A percentile compares a stretch with the other conserved stretches of the same genome.
Evolutionary conservation across 148 eudicot genomes (phyloP).

Genomic region (Rhododendron ovatum): DNA sequence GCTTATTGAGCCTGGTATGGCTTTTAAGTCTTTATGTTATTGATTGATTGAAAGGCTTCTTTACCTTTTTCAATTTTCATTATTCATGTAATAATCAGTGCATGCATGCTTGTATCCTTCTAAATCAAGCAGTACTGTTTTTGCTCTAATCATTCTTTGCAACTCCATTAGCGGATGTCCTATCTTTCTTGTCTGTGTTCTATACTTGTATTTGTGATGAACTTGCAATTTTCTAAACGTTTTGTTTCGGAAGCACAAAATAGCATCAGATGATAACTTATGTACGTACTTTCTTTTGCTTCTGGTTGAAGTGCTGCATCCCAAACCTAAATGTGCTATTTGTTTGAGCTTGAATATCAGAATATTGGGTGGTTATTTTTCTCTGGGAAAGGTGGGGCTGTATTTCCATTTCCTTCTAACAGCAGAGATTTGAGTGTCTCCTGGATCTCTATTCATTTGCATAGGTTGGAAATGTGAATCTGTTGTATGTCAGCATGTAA

Average conservation of each 20-base stretch:
- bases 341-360: background rate
- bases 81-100: background rate
- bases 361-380: background rate
- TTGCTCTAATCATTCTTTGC: background rate
- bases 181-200: background rate
- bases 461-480: background rate
- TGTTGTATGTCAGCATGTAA: background rate
- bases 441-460: background rate
- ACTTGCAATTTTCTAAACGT: background rate
- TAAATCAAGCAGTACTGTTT: background rate
- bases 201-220: background rate
- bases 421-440: background rate
- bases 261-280: background rate
- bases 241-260: background rate
- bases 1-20: constrained; percentile 67
- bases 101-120: background rate
- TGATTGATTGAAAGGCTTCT: constrained; percentile 1
- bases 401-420: background rate
- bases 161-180: background rate
- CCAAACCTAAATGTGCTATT: background rate
- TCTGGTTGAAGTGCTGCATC: constrained; percentile 4
- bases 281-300: background rate
- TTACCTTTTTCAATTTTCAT: background rate
- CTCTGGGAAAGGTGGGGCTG: background rate
- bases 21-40: background rate